These are phyloP conservation scores for Starmera caribaea DNA, from an alignment of 805 yeast genomes.

Conservation along the genomic window DNA sequence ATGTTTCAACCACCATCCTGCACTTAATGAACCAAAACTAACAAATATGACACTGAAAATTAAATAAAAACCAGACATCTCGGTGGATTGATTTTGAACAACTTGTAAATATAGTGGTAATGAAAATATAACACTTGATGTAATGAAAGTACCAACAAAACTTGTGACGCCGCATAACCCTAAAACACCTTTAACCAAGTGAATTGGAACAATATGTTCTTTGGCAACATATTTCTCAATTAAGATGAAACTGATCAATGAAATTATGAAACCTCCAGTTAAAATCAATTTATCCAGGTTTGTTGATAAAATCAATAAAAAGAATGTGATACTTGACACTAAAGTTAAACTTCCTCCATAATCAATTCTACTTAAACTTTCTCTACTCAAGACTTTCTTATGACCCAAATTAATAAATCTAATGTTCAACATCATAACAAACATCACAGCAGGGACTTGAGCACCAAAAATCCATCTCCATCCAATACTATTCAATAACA, in stretches of 20 bases:
- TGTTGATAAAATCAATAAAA: constrained; percentile 22
- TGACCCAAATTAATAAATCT: constrained; percentile 3
- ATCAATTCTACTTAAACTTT: constrained; percentile 25
- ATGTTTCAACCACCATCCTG: constrained; percentile 19
- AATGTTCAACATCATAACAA: constrained; percentile 17
- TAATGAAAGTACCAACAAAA: background rate
- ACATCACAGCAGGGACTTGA: constrained; percentile 26
- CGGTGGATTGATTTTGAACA: constrained; percentile 25
- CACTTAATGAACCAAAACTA: constrained; percentile 17
- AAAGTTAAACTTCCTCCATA: constrained; percentile 27
- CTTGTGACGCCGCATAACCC: constrained; percentile 21
- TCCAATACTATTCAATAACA: constrained; percentile 23
- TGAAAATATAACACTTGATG: background rate
- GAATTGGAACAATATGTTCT: constrained; percentile 27
- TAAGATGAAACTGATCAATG: constrained; percentile 14
- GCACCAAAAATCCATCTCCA: constrained; percentile 32
- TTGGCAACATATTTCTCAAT: constrained; percentile 26
- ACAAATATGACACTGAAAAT: constrained; percentile 22
- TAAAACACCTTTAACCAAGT: constrained; percentile 25
- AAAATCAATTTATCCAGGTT: constrained; percentile 1
- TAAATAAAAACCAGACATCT: constrained; percentile 26
- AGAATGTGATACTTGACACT: constrained; percentile 19
- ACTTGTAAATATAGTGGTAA: constrained; percentile 20
- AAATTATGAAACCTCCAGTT: constrained; percentile 1
- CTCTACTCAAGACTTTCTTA: constrained; percentile 10